Evolutionary conservation across 495 filamentous ascomycete genomes (phyloP).

Genomic region (Penicillium pancosmium): DNA sequence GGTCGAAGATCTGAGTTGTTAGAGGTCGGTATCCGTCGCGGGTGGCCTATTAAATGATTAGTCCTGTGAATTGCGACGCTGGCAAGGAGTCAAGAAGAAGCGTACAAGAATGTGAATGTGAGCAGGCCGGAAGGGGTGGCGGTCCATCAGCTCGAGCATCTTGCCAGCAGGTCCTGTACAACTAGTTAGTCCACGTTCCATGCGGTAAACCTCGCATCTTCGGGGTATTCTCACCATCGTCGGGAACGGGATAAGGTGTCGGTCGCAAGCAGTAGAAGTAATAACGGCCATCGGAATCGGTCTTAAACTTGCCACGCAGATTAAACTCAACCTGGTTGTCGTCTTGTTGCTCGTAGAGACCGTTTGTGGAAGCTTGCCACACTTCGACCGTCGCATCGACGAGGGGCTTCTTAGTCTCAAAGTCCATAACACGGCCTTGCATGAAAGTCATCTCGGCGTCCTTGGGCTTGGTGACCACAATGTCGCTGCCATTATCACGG

Average conservation of each 20-base stretch:
- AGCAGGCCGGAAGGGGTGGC: conserved; percentile 79
- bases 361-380: conserved; percentile 78
- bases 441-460: conserved; percentile 61
- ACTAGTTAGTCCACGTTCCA: conserved; percentile 1
- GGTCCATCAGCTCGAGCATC: conserved; percentile 59
- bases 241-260: conserved; percentile 71
- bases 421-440: conserved; percentile 64
- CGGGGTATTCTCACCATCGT: conserved; percentile 62
- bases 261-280: conserved; percentile 69
- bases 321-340: conserved; percentile 71
- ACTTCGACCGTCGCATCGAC: conserved; percentile 68
- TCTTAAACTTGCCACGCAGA: conserved; percentile 70
- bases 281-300: conserved; percentile 66
- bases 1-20: conserved; percentile 76
- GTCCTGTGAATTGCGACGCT: background rate
- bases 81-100: conserved; percentile 11
- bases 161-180: conserved; percentile 46
- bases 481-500: conserved; percentile 63
- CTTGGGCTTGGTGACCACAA: conserved; percentile 58
- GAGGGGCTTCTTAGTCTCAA: conserved; percentile 58
- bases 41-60: conserved; percentile 38
- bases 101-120: conserved; percentile 84
- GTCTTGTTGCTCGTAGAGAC: conserved; percentile 81
- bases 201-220: conserved; percentile 29
- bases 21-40: conserved; percentile 57